Conservation (phyloP, 192 early-diverging fungal genomes). For the Allomyces macrogynus region DNA sequence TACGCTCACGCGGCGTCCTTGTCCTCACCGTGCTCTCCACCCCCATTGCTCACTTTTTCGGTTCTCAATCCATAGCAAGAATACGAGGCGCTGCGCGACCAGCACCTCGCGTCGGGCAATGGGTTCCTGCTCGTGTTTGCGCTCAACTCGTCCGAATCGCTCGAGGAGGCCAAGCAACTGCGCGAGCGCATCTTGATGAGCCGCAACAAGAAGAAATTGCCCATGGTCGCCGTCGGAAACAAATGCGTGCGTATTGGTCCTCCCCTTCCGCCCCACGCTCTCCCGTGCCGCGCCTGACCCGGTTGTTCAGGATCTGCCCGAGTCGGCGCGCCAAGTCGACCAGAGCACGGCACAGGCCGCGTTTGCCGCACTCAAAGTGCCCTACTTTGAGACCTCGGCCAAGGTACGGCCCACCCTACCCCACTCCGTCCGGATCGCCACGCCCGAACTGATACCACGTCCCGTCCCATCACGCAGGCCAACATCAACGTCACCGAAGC, state of each 20-base stretch:
- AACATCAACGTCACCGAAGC: slow-evolving; percentile 32
- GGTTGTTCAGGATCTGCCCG: slow-evolving; percentile 23
- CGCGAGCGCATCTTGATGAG: slow-evolving; percentile 31
- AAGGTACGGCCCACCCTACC: slow-evolving; percentile 15
- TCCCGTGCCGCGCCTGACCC: too few species aligned
- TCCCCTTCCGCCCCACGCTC: too few species aligned
- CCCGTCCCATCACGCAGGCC: slow-evolving; percentile 12
- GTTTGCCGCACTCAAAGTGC: slow-evolving; percentile 22
- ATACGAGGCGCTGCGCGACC: slow-evolving; percentile 31
- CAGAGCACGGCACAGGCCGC: slow-evolving; percentile 12
- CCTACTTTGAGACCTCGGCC: slow-evolving; percentile 28
- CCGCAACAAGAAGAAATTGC: slow-evolving; percentile 31
- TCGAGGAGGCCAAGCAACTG: slow-evolving; percentile 36
- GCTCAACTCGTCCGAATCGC: slow-evolving; percentile 20
- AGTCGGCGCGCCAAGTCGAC: slow-evolving; percentile 21
- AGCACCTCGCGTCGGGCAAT: slow-evolving; percentile 29
- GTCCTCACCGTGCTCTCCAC: too few species aligned
- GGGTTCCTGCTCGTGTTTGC: slow-evolving; percentile 39
- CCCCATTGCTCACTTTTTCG: too few species aligned
- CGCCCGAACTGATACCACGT: too few species aligned
- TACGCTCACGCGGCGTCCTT: slow-evolving; percentile 1
- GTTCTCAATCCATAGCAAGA: too few species aligned
- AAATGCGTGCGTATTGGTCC: slow-evolving; percentile 32
- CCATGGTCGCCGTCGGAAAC: slow-evolving; percentile 32
- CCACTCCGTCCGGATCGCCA: too few species aligned